These are phyloP conservation scores for Auricularia auricula-judae DNA, from an alignment of 768 basidiomycete species.

Conservation along the genomic window DNA sequence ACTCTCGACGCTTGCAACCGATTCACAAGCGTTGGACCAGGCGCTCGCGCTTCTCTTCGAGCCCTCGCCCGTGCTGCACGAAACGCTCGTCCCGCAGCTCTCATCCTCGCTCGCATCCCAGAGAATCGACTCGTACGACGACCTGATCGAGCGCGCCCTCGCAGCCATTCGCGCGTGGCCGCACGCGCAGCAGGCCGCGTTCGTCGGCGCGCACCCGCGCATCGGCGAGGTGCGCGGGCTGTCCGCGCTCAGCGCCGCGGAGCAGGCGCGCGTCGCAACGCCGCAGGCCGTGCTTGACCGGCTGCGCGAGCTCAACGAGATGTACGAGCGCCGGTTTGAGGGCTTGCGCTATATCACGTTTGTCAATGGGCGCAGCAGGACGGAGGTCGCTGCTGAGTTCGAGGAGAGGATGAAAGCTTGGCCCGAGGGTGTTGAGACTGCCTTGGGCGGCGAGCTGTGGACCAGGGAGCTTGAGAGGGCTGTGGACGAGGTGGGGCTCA, in stretches of 20 bases:
- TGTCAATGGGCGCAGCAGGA: slow-evolving; percentile 73
- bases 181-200: slow-evolving; percentile 37
- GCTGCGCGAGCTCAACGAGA: slow-evolving; percentile 61
- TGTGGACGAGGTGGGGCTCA: slow-evolving; percentile 57
- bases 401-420: slow-evolving; percentile 47
- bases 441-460: slow-evolving; percentile 45
- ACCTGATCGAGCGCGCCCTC: slow-evolving; percentile 24
- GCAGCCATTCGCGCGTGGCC: slow-evolving; percentile 43
- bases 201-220: slow-evolving; percentile 78
- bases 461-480: slow-evolving; percentile 58
- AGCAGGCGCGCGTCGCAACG: slow-evolving; percentile 55
- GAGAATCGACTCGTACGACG: slow-evolving; percentile 6
- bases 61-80: slow-evolving; percentile 45
- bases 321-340: slow-evolving; percentile 64
- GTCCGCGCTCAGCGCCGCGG: slow-evolving; percentile 63
- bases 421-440: slow-evolving; percentile 28
- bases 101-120: slow-evolving; percentile 7
- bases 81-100: slow-evolving; percentile 44
- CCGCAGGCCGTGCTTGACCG: slow-evolving; percentile 64
- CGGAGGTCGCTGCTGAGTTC: slow-evolving; percentile 67
- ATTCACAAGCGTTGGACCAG: slow-evolving; percentile 15
- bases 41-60: slow-evolving; percentile 48
- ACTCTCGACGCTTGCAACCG: not conserved
- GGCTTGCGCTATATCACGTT: slow-evolving; percentile 85
- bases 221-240: slow-evolving; percentile 77